Percentiles rank a stretch among this genome's conserved stretches.
Evolutionary conservation across 2,329 filamentous ascomycete genomes (phyloP).

Genomic region (Hypomyces perniciosus): DNA sequence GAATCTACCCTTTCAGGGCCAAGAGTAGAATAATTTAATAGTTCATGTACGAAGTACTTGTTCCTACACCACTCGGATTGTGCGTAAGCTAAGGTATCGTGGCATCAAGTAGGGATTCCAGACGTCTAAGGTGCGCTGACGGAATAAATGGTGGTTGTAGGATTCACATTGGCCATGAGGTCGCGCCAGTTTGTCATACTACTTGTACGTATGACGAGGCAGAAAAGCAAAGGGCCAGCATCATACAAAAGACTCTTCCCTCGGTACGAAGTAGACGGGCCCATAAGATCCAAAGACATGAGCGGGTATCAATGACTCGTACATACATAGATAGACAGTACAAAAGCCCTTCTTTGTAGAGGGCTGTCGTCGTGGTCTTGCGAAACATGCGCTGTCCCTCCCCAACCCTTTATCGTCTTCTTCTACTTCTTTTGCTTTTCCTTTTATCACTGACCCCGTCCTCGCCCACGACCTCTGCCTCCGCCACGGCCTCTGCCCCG

Average conservation of each 20-base stretch:
- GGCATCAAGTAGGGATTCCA: no score
- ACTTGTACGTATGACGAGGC: no score
- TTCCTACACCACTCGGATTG: no score
- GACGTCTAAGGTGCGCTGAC: no score
- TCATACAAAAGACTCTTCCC: no score
- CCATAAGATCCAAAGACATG: neutral
- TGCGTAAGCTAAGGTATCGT: no score
- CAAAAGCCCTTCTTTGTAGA: neutral
- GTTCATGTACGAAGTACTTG: neutral
- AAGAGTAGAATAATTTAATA: neutral
- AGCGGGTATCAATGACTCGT: neutral
- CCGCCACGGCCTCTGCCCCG: constrained; percentile 34
- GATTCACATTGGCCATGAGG: no score
- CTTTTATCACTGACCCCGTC: constrained; percentile 27
- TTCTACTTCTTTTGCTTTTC: neutral
- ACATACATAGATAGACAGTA: neutral
- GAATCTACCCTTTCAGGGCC: neutral
- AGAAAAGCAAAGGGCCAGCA: no score
- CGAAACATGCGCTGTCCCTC: no score
- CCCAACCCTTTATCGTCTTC: neutral
- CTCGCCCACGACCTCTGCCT: constrained; percentile 30
- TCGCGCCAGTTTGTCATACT: no score
- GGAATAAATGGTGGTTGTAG: no score
- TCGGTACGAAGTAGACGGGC: no score
- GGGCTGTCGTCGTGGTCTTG: neutral